Percentiles rank a stretch among this genome's conserved stretches.
These are phyloP conservation scores for Pecoramyces ruminantium DNA, from an alignment of 192 early-diverging fungal genomes.

Conservation along the genomic window DNA sequence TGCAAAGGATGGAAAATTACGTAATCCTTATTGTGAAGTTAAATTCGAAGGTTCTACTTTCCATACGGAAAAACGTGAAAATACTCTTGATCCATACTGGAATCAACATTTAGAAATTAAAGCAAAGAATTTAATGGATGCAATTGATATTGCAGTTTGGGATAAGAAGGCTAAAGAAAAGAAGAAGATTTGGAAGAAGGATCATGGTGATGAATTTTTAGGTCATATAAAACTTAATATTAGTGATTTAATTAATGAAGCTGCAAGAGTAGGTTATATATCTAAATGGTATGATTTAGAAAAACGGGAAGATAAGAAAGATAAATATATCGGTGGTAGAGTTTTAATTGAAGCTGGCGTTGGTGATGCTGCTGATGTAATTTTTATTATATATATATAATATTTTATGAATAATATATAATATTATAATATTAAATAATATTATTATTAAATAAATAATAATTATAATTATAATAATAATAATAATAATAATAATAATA, in stretches of 20 bases:
- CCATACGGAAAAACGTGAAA: conserved; percentile 18
- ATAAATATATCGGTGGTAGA: conserved; percentile 34
- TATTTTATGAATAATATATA: too few relatives aligned
- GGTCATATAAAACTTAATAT: conserved; percentile 19
- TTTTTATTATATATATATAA: too few relatives aligned
- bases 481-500: too few relatives aligned
- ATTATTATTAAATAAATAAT: too few relatives aligned
- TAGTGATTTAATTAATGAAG: conserved; percentile 15
- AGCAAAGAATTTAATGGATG: conserved; percentile 11
- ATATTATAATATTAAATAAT: too few relatives aligned
- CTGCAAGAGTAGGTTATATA: conserved; percentile 12
- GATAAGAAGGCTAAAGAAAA: conserved; percentile 12
- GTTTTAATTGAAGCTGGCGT: conserved; percentile 22
- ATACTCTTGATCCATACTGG: conserved; percentile 19
- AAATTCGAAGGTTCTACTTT: conserved; percentile 20
- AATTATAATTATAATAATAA: too few relatives aligned
- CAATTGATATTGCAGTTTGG: conserved; percentile 21
- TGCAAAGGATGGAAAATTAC: conserved; percentile 19
- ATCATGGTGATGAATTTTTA: conserved; percentile 21
- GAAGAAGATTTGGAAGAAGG: neutral
- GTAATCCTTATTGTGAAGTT: conserved; percentile 29
- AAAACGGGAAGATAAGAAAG: conserved; percentile 22
- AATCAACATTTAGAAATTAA: conserved; percentile 23
- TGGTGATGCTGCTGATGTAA: neutral
- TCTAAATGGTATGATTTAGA: conserved; percentile 14